Evolutionary conservation across 2,329 filamentous ascomycete genomes (phyloP).

Genomic region (Penicillium thymicola): DNA sequence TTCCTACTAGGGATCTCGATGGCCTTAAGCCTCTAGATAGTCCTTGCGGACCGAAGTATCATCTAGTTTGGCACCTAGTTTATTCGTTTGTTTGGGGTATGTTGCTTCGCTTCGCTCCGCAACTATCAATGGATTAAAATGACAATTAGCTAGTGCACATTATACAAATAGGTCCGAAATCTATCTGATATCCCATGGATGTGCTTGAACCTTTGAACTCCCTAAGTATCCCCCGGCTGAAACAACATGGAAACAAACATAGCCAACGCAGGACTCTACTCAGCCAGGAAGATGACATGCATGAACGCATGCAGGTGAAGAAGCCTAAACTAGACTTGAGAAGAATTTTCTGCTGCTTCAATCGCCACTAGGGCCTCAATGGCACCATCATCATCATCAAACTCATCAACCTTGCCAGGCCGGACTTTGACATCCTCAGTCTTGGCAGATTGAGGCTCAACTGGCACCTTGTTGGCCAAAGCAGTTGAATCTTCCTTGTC

Average conservation of each 20-base stretch:
- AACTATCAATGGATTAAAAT: background rate
- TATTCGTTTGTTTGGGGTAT: no score
- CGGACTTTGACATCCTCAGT: constrained; percentile 15
- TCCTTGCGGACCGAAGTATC: no score
- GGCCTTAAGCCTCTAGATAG: no score
- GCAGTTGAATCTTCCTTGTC: constrained; percentile 25
- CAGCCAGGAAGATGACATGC: background rate
- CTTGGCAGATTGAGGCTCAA: constrained; percentile 2
- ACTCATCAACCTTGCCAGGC: constrained; percentile 32
- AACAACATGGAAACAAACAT: background rate
- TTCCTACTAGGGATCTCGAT: no score
- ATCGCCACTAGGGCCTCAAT: constrained; percentile 40
- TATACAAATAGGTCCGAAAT: background rate
- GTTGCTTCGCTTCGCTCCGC: no score
- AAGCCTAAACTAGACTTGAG: background rate
- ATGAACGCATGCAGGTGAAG: background rate
- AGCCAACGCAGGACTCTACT: background rate
- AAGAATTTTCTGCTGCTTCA: constrained; percentile 12
- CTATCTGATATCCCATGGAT: background rate
- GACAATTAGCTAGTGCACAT: background rate
- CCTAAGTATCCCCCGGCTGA: background rate
- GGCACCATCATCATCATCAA: constrained; percentile 44
- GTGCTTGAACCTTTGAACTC: background rate
- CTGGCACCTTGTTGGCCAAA: constrained; percentile 9
- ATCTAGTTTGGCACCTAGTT: no score